Percentiles rank a stretch among this genome's conserved stretches.
phyloP scores from a whole-genome alignment of 345 rosid genomes.

The Excoecaria agallocha region DNA sequence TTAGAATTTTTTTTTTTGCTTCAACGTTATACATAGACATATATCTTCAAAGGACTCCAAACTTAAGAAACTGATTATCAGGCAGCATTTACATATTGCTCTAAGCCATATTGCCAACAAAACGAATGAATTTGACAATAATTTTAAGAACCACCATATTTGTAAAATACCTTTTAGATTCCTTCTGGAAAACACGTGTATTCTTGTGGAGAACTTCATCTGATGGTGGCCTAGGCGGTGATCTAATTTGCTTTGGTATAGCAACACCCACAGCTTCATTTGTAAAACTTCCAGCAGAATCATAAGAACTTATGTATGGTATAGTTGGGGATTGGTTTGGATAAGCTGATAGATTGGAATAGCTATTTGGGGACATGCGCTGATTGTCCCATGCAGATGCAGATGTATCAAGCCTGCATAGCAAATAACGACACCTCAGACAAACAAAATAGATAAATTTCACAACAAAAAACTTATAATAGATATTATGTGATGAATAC shows the following conservation, averaged over 20 bases:
- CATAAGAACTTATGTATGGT: constrained; percentile 29
- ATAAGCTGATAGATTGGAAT: constrained; percentile 24
- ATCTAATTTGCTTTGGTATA: constrained; percentile 42
- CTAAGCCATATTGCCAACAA: not conserved
- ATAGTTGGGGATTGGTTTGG: constrained; percentile 36
- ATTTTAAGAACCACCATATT: not conserved
- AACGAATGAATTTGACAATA: not conserved
- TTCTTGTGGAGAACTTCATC: constrained; percentile 33
- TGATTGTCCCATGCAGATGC: constrained; percentile 38
- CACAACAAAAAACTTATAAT: not conserved
- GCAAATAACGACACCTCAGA: constrained; percentile 7
- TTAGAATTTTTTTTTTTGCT: not conserved
- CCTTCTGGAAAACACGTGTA: constrained; percentile 27
- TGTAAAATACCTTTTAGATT: constrained; percentile 46
- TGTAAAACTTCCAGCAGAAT: constrained; percentile 24
- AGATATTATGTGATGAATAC: not conserved
- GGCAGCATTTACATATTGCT: not conserved
- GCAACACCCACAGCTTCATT: constrained; percentile 37
- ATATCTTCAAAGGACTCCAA: not conserved
- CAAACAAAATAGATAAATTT: constrained; percentile 2
- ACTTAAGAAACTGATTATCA: not conserved
- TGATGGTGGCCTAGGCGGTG: constrained; percentile 48
- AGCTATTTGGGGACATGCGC: constrained; percentile 33
- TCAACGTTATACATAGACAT: not conserved
- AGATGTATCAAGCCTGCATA: constrained; percentile 43